A percentile compares a stretch with the other conserved stretches of the same genome.
These are phyloP conservation scores for Athelia sp. DNA, from an alignment of 1,284 basidiomycete species.

Conservation along the genomic window DNA sequence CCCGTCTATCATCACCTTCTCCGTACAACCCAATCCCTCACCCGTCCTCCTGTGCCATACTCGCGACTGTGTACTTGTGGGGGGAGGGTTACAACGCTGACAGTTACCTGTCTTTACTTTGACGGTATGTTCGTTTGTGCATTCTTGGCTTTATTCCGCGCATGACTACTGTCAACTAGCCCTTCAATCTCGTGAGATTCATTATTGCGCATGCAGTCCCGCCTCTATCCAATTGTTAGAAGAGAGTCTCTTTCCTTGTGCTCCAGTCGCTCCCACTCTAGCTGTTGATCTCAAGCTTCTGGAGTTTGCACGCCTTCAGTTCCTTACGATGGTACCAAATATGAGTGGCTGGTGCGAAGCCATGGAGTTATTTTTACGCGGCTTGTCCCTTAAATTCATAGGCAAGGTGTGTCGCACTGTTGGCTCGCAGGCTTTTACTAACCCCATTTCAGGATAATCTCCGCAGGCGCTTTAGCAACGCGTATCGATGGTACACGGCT, in stretches of 20 bases:
- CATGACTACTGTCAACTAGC: not conserved
- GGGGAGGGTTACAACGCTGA: too few relatives aligned
- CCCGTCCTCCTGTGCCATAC: too few relatives aligned
- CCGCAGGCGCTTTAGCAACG: slow-evolving; percentile 9
- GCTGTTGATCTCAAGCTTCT: slow-evolving; percentile 19
- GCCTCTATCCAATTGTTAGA: slow-evolving; percentile 14
- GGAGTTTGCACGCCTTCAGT: slow-evolving; percentile 15
- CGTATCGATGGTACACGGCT: slow-evolving; percentile 9
- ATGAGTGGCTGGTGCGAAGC: slow-evolving; percentile 16
- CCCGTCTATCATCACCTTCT: too few relatives aligned
- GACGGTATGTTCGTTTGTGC: too few relatives aligned
- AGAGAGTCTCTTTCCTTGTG: slow-evolving; percentile 17
- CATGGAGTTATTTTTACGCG: slow-evolving; percentile 12
- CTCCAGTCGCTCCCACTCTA: slow-evolving; percentile 16
- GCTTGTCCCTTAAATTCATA: not conserved
- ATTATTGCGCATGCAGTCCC: slow-evolving; percentile 14
- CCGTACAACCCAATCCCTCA: too few relatives aligned
- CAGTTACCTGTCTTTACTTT: too few relatives aligned
- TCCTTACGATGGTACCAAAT: slow-evolving; percentile 17
- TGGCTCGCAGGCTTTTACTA: too few relatives aligned
- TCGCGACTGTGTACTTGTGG: too few relatives aligned
- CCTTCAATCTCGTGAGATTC: not conserved
- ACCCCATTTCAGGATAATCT: slow-evolving; percentile 10
- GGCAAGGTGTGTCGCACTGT: too few relatives aligned
- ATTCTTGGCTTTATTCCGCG: too few relatives aligned